A percentile compares a stretch with the other conserved stretches of the same genome.
These are phyloP conservation scores for Osmozyma mogii DNA, from an alignment of 805 yeast genomes.

Conservation along the genomic window DNA sequence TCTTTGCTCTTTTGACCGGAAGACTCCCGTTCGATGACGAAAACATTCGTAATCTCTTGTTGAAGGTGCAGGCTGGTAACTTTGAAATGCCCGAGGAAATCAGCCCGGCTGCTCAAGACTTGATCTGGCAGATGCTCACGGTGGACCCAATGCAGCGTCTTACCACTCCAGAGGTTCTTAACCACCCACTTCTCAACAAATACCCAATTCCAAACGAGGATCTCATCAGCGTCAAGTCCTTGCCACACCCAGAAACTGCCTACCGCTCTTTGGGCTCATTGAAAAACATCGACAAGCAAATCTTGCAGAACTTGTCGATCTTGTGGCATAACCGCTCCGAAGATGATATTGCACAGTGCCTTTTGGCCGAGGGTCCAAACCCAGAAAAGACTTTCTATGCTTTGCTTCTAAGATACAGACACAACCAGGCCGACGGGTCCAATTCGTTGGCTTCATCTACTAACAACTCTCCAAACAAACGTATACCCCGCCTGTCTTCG, in stretches of 20 bases:
- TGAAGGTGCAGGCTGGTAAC: conserved; percentile 71
- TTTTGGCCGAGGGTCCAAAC: conserved; percentile 31
- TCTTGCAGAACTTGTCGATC: conserved; percentile 46
- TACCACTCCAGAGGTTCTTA: conserved; percentile 55
- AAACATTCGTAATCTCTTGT: conserved; percentile 57
- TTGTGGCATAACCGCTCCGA: conserved; percentile 50
- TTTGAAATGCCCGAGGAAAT: conserved; percentile 65
- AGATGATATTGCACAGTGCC: conserved; percentile 29
- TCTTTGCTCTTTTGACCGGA: conserved; percentile 73
- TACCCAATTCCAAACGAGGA: conserved; percentile 43
- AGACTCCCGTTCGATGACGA: conserved; percentile 81
- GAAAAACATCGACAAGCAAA: conserved; percentile 44
- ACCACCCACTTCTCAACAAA: conserved; percentile 47
- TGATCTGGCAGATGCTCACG: conserved; percentile 56
- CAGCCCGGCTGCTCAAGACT: conserved; percentile 58
- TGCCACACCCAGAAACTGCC: conserved; percentile 52
- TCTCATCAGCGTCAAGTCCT: conserved; percentile 34
- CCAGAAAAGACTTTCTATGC: conserved; percentile 42
- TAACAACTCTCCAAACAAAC: conserved; percentile 10
- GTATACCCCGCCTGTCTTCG: conserved; percentile 9
- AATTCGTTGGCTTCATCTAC: conserved; percentile 10
- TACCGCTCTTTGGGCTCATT: conserved; percentile 40
- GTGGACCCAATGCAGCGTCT: conserved; percentile 69
- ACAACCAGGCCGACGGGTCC: conserved; percentile 25
- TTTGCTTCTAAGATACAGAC: conserved; percentile 36